Conservation (phyloP, 2,329 filamentous ascomycete genomes). For the Penicillium thymicola region DNA sequence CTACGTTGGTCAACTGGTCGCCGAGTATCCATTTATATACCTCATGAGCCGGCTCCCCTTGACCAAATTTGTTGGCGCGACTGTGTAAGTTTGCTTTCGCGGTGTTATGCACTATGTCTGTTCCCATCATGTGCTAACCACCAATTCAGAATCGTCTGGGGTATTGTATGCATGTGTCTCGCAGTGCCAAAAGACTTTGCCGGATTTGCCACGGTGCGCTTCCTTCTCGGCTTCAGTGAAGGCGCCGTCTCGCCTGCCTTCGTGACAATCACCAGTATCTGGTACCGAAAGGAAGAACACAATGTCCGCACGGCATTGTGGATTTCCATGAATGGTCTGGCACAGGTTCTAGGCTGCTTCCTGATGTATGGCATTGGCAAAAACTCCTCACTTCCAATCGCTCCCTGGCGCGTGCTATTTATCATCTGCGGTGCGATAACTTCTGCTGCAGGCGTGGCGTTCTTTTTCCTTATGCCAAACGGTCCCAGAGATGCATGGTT, state of each 20-base stretch:
- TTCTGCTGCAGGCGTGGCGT: conserved; percentile 41
- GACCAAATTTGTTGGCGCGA: conserved; percentile 51
- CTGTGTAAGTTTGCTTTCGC: conserved; percentile 36
- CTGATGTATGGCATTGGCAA: conserved; percentile 54
- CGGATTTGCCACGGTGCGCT: conserved; percentile 41
- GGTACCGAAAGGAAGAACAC: conserved; percentile 41
- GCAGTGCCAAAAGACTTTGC: conserved; percentile 42
- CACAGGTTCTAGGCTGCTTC: conserved; percentile 46
- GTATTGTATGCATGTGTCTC: conserved; percentile 45
- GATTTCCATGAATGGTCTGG: conserved; percentile 48
- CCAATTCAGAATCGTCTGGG: conserved; percentile 43
- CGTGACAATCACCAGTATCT: conserved; percentile 46
- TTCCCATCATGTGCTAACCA: not conserved
- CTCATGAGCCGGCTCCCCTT: conserved; percentile 51
- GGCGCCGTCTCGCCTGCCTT: conserved; percentile 48
- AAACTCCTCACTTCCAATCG: conserved; percentile 40
- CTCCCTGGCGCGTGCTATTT: conserved; percentile 50
- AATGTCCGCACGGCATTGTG: conserved; percentile 27
- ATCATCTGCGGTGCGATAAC: conserved; percentile 52
- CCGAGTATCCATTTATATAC: conserved; percentile 52
- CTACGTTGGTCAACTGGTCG: conserved; percentile 44
- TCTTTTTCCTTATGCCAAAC: conserved; percentile 43
- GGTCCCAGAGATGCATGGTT: conserved; percentile 51
- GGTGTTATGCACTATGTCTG: not conserved
- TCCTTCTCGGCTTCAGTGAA: conserved; percentile 46